phyloP scores from a whole-genome alignment of 371 early-diverging fungal genomes.

The Mortierella sp. region DNA sequence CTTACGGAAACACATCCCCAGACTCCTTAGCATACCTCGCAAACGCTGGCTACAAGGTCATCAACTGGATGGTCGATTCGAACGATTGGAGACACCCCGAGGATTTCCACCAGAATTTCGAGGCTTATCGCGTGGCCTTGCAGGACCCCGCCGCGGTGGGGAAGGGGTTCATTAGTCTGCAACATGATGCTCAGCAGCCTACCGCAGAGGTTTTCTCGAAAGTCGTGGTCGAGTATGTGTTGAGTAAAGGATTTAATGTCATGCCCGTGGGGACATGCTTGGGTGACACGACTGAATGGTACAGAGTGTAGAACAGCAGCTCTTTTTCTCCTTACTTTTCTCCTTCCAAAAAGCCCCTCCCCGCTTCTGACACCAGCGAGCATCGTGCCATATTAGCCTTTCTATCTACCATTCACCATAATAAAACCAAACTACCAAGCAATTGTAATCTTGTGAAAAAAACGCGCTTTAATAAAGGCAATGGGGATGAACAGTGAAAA shows the following conservation, averaged over 20 bases:
- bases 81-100: slow-evolving; percentile 48
- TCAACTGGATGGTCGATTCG: slow-evolving; percentile 55
- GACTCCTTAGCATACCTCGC: slow-evolving; percentile 59
- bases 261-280: slow-evolving; percentile 30
- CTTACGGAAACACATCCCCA: slow-evolving; percentile 73
- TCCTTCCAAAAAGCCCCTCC: too few species aligned
- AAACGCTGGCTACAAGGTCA: slow-evolving; percentile 57
- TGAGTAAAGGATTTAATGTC: slow-evolving; percentile 27
- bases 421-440: too few species aligned
- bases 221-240: slow-evolving; percentile 24
- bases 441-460: too few species aligned
- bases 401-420: too few species aligned
- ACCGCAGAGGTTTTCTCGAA: slow-evolving; percentile 21
- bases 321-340: too few species aligned
- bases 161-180: slow-evolving; percentile 22
- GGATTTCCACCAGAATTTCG: slow-evolving; percentile 8
- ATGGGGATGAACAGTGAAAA: neutral
- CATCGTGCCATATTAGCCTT: too few species aligned
- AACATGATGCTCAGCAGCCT: slow-evolving; percentile 31
- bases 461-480: too few species aligned
- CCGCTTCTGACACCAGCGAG: too few species aligned
- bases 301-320: slow-evolving; percentile 13
- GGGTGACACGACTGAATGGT: slow-evolving; percentile 29
- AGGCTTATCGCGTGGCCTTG: slow-evolving; percentile 14
- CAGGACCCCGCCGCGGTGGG: slow-evolving; percentile 17